phyloP scores from a whole-genome alignment of 2,329 filamentous ascomycete species.

The Fusarium praegraminearum region DNA sequence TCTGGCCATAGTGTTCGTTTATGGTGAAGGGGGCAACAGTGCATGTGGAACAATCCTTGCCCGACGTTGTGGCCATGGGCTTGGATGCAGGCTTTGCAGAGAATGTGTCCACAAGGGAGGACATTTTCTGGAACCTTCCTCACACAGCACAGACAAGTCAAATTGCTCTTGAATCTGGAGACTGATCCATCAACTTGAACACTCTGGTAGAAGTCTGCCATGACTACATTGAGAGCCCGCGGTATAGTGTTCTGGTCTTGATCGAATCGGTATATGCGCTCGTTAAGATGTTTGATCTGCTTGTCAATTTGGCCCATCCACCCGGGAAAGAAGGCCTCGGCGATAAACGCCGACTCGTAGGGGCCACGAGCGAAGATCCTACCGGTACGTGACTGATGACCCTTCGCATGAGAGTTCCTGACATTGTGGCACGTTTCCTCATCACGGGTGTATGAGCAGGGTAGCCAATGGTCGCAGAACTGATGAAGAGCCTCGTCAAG shows the following conservation, averaged over 20 bases:
- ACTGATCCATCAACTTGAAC: not conserved
- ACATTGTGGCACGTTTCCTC: not conserved
- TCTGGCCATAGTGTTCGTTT: not conserved
- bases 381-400: not conserved
- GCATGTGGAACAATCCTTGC: not conserved
- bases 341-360: not conserved
- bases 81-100: not conserved
- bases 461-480: not conserved
- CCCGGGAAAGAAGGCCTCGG: not conserved
- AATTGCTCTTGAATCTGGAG: not conserved
- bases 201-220: not conserved
- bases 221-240: not conserved
- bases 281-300: not conserved
- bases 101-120: not conserved
- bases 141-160: not conserved
- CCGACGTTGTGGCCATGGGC: not conserved
- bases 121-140: not conserved
- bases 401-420: not conserved
- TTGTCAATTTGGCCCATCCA: not conserved
- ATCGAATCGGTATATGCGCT: not conserved
- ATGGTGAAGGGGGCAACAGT: not conserved
- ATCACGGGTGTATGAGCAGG: not conserved
- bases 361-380: not conserved
- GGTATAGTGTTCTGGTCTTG: not conserved
- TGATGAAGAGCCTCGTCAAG: not conserved